These are phyloP conservation scores for Telfairia occidentalis DNA, from an alignment of 331 rosid species.

Conservation along the genomic window DNA sequence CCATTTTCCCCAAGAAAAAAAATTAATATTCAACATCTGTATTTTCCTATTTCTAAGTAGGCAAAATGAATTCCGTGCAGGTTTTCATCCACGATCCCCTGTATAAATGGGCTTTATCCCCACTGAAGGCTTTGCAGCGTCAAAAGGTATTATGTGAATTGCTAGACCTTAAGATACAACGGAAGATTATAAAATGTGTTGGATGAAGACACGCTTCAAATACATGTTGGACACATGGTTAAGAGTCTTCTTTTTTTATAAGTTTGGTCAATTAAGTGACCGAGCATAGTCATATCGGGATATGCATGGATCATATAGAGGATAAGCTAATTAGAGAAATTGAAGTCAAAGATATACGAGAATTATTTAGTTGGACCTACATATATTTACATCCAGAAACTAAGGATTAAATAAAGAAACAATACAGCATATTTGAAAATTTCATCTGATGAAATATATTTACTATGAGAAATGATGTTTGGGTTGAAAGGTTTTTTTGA, in stretches of 20 bases:
- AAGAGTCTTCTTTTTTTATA: background rate
- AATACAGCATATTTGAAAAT: background rate
- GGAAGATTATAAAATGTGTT: background rate
- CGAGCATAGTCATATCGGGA: background rate
- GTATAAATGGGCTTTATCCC: slow-evolving; percentile 93
- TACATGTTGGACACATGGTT: background rate
- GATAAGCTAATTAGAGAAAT: background rate
- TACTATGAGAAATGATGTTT: background rate
- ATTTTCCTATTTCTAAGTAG: slow-evolving; percentile 12
- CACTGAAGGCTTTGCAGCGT: slow-evolving; percentile 92
- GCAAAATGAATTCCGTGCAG: slow-evolving; percentile 28
- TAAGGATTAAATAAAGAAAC: too few species aligned
- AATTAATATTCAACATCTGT: background rate
- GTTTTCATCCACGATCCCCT: slow-evolving; percentile 97
- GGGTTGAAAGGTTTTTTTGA: background rate
- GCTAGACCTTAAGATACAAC: background rate
- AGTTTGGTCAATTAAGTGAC: background rate
- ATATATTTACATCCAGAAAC: background rate
- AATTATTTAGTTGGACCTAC: background rate
- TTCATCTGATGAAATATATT: background rate
- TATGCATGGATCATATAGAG: background rate
- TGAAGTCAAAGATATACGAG: background rate
- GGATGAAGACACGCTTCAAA: background rate
- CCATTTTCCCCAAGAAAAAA: background rate
- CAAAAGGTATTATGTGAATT: slow-evolving; percentile 49